Evolutionary conservation across 805 yeast species (phyloP).

Genomic region (Nakazawaea populi): DNA sequence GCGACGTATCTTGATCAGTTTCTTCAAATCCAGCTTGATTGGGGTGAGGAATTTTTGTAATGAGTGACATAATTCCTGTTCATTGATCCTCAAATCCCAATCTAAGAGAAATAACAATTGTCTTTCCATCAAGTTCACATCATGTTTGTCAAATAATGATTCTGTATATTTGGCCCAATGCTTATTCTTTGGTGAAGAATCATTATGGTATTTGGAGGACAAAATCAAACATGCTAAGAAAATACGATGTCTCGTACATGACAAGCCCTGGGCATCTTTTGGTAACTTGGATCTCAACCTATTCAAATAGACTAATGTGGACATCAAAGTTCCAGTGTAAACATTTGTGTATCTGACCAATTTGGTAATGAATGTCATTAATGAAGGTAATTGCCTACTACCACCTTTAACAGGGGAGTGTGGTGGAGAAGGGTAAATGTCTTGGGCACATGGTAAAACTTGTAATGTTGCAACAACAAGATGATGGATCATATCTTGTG

Average conservation of each 20-base stretch:
- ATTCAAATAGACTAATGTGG: slow-evolving; percentile 64
- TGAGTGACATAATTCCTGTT: slow-evolving; percentile 34
- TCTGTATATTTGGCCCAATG: slow-evolving; percentile 81
- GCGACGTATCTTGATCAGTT: slow-evolving; percentile 24
- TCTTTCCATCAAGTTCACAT: slow-evolving; percentile 76
- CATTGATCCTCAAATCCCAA: slow-evolving; percentile 57
- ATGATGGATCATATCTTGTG: slow-evolving; percentile 70
- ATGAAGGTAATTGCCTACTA: slow-evolving; percentile 50
- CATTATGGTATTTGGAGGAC: slow-evolving; percentile 71
- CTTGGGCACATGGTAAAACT: slow-evolving; percentile 55
- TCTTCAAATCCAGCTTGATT: slow-evolving; percentile 33
- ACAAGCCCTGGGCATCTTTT: slow-evolving; percentile 65
- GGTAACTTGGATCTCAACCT: slow-evolving; percentile 58
- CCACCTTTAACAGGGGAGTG: slow-evolving; percentile 14
- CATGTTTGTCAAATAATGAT: slow-evolving; percentile 60
- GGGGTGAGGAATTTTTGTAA: slow-evolving; percentile 46
- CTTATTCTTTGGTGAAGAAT: slow-evolving; percentile 68
- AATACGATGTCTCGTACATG: slow-evolving; percentile 76
- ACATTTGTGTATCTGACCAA: slow-evolving; percentile 72
- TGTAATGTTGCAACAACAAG: slow-evolving; percentile 61
- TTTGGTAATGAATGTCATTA: slow-evolving; percentile 68
- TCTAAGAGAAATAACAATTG: slow-evolving; percentile 62
- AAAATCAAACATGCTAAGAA: slow-evolving; percentile 69
- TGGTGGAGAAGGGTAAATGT: slow-evolving; percentile 17
- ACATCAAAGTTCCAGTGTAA: slow-evolving; percentile 73